Evolutionary conservation across 1,139 yeast genomes (phyloP).

Genomic region (Lodderomyces pseudojiufengensis): DNA sequence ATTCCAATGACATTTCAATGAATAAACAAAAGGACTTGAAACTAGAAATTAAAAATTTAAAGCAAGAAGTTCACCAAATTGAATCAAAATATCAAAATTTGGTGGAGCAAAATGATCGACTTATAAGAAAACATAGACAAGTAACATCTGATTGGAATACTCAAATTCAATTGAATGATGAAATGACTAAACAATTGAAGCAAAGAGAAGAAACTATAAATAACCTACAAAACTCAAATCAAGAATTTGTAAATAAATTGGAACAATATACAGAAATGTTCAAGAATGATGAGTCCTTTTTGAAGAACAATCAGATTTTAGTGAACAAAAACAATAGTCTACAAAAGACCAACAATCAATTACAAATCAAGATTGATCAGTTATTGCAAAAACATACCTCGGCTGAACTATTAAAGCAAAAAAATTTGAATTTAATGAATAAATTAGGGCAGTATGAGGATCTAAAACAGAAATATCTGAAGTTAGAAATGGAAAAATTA

Average conservation of each 20-base stretch:
- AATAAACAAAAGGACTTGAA: conserved; percentile 38
- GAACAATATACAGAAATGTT: conserved; percentile 13
- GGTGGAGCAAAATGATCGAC: conserved; percentile 23
- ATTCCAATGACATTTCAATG: conserved; percentile 43
- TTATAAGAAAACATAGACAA: conserved; percentile 26
- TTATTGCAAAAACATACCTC: conserved; percentile 40
- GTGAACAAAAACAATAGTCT: conserved; percentile 26
- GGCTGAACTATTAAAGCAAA: conserved; percentile 37
- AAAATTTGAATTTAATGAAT: conserved; percentile 28
- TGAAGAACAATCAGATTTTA: conserved; percentile 22
- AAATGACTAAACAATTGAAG: conserved; percentile 27
- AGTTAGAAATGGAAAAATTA: conserved; percentile 51
- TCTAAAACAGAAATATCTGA: conserved; percentile 46
- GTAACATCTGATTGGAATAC: conserved; percentile 29
- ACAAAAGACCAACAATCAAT: conserved; percentile 30
- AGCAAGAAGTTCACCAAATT: conserved; percentile 21
- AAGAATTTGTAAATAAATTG: conserved; percentile 49
- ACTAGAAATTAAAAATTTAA: conserved; percentile 33
- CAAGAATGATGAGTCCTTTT: conserved; percentile 9
- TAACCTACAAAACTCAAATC: conserved; percentile 30
- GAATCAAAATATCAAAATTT: conserved; percentile 18
- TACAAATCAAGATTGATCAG: conserved; percentile 28
- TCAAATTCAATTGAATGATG: conserved; percentile 27
- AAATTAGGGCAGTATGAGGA: conserved; percentile 41
- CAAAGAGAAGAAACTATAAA: conserved; percentile 14